A percentile compares a stretch with the other conserved stretches of the same genome.
These are phyloP conservation scores for Eutypa lata DNA, from an alignment of 2,329 filamentous ascomycete genomes.

Conservation along the genomic window DNA sequence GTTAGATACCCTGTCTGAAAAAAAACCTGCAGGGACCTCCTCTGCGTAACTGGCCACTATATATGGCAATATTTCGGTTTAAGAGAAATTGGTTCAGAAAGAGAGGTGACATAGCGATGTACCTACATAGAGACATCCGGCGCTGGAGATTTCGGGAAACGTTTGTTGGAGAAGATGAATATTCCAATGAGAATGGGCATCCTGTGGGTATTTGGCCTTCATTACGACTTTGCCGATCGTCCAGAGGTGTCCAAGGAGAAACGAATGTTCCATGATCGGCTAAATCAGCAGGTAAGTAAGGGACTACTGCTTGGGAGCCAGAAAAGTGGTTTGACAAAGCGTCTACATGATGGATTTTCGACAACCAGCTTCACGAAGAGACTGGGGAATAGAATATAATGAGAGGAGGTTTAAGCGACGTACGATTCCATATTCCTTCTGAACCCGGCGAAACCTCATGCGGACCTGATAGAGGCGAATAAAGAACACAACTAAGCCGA, in stretches of 20 bases:
- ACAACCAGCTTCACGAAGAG: no score
- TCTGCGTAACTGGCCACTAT: no score
- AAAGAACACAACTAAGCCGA: conserved; percentile 20
- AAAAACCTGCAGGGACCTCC: no score
- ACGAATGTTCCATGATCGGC: conserved; percentile 32
- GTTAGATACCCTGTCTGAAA: background rate
- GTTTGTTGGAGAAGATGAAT: conserved; percentile 21
- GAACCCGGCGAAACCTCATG: conserved; percentile 18
- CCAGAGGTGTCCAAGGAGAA: conserved; percentile 30
- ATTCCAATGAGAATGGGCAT: conserved; percentile 21
- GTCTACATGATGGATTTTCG: no score
- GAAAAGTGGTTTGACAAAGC: background rate
- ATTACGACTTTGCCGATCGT: conserved; percentile 20
- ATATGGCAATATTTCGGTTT: no score
- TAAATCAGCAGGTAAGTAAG: conserved; percentile 5
- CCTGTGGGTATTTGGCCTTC: conserved; percentile 24
- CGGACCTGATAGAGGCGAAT: conserved; percentile 24
- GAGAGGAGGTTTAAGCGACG: conserved; percentile 5
- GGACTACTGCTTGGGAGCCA: background rate
- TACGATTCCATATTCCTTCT: conserved; percentile 25
- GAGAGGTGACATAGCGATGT: background rate
- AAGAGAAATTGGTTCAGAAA: no score
- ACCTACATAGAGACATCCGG: conserved; percentile 26
- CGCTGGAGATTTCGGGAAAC: conserved; percentile 25
- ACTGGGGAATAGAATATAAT: no score